Base-by-base conservation (phyloP, 2,329 filamentous ascomycete species). In the Tolypocladium tundrense region DNA sequence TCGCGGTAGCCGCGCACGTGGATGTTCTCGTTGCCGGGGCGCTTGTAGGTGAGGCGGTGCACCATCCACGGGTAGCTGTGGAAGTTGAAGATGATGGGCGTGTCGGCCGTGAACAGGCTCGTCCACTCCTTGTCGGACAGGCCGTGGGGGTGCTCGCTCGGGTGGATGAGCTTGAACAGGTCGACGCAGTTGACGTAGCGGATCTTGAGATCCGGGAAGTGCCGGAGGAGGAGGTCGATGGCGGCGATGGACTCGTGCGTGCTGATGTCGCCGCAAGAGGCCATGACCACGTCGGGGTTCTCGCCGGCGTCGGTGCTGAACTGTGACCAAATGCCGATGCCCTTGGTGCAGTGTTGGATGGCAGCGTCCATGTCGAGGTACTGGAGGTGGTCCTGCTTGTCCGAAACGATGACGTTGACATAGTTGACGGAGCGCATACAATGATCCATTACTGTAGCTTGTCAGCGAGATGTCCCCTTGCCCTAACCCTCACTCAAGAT, bases 21-120 rank as follows among this genome's bases (percentile, higher is more conserved):
- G 61, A 91, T 72, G 71, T 88, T 85, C 52, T 78, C 69, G 69
- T 80, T 83, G 6, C 87, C 88, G 1, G 84, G 85, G 1, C 88
- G 84, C 74, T 88, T 87, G 75, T 91, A 91, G 0, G 87, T 88
- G 64, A 92, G 73, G 55, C 88, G 80, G 74, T 91, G 88, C 55
- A 92, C 82, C 66, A 92, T 78, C 87, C 86, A 91, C 10, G 88
- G 88, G 74, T 92, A 91, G 39, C 84, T 87, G 75, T 92, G 88
- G 82, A 91, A 92, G 76, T 91, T 91, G 78, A 92, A 91, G 68
- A 91, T 84, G 68, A 90, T 77, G 27, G 88, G 88, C 63, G 79
- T 85, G 75, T 90, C 77, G 19, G 79, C 77, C 1, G 88, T 91
- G 77, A 92, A 92, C 62, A 91, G 74, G 43, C 86, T 77, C 16